phyloP scores from a whole-genome alignment of 495 filamentous ascomycete genomes.

The Xylaria cubensis region DNA sequence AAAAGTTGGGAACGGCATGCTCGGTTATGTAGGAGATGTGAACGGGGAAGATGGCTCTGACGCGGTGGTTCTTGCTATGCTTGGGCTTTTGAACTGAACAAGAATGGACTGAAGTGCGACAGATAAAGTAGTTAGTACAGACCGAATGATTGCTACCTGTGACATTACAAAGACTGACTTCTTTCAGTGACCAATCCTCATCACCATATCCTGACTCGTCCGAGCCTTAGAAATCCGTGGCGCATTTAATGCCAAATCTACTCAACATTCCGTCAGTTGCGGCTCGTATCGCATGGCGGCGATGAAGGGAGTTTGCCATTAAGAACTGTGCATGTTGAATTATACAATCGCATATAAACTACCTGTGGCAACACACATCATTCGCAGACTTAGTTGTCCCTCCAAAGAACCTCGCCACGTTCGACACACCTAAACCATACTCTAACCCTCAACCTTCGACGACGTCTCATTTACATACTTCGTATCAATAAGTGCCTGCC shows the following conservation, averaged over 20 bases:
- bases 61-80: constrained; percentile 49
- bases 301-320: neutral
- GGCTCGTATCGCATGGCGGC: neutral
- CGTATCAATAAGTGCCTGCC: neutral
- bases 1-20: constrained; percentile 45
- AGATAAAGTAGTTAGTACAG: neutral
- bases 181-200: neutral
- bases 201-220: neutral
- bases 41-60: constrained; percentile 48
- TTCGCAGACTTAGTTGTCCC: too few relatives aligned
- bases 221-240: neutral
- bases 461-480: neutral
- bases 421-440: too few relatives aligned
- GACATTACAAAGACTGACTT: neutral
- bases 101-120: constrained; percentile 8
- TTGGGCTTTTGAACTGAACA: constrained; percentile 37
- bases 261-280: neutral
- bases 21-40: constrained; percentile 58
- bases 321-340: too few relatives aligned
- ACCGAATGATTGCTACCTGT: neutral
- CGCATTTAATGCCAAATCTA: neutral
- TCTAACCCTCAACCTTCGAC: neutral
- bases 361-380: too few relatives aligned
- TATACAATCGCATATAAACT: too few relatives aligned
- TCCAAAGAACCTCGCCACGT: too few relatives aligned